Conservation (phyloP, 2,329 filamentous ascomycete genomes). For the Fusarium sp. region DNA sequence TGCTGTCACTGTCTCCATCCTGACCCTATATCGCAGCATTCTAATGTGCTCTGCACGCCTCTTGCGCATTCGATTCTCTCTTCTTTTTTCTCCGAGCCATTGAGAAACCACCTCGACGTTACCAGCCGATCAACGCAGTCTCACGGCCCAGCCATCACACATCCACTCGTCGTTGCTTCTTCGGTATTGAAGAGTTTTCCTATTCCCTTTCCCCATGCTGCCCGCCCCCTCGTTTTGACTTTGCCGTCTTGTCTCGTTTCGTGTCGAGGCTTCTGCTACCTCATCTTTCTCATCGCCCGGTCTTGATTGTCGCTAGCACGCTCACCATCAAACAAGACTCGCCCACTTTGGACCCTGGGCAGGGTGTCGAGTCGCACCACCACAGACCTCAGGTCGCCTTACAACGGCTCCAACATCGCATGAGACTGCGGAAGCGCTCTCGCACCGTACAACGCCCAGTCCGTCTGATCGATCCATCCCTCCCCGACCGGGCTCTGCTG, state of each 20-base stretch:
- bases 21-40: slow-evolving; percentile 27
- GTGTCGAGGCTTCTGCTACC: slow-evolving; percentile 7
- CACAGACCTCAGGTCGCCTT: slow-evolving; percentile 45
- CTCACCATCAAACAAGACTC: slow-evolving; percentile 34
- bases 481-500: slow-evolving; percentile 41
- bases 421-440: slow-evolving; percentile 43
- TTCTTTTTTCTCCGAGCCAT: slow-evolving; percentile 24
- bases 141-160: slow-evolving; percentile 35
- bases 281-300: slow-evolving; percentile 8
- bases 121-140: slow-evolving; percentile 37
- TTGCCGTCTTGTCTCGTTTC: slow-evolving; percentile 11
- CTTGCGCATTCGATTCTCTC: slow-evolving; percentile 16
- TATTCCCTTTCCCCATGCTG: slow-evolving; percentile 12
- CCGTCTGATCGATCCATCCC: slow-evolving; percentile 47
- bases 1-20: slow-evolving; percentile 20
- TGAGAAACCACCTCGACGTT: slow-evolving; percentile 29
- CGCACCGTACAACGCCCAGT: slow-evolving; percentile 44
- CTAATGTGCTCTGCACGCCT: slow-evolving; percentile 18
- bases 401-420: slow-evolving; percentile 44
- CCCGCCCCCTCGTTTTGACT: slow-evolving; percentile 12
- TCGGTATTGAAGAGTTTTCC: slow-evolving; percentile 37
- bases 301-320: slow-evolving; percentile 31
- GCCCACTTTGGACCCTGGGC: slow-evolving; percentile 28
- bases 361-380: slow-evolving; percentile 48
- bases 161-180: slow-evolving; percentile 46